Evolutionary conservation across 345 rosid genomes (phyloP).

Genomic region (Toxicodendron radicans): DNA sequence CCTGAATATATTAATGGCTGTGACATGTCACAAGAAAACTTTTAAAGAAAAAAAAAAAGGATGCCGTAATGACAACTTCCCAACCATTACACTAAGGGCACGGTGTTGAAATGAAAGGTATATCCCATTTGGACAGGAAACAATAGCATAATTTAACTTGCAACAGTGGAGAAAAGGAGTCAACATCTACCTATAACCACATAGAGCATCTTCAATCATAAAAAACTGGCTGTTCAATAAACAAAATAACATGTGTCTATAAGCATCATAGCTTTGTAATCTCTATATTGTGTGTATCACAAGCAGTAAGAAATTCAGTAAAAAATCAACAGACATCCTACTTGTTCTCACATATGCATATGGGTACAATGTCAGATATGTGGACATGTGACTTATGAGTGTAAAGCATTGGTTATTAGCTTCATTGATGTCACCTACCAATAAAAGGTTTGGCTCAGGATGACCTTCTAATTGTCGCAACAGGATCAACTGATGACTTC

Average conservation of each 20-base stretch:
- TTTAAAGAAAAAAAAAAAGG: background rate
- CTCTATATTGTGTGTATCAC: no score
- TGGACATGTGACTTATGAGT: background rate
- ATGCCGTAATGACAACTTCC: background rate
- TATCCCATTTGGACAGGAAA: no score
- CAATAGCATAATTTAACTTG: background rate
- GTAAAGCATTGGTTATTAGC: background rate
- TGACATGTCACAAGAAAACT: background rate
- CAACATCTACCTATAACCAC: background rate
- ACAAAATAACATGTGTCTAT: background rate
- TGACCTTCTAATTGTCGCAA: no score
- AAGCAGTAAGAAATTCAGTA: background rate
- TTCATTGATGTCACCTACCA: no score
- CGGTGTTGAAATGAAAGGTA: no score
- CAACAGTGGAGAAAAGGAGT: background rate
- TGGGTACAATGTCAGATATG: background rate
- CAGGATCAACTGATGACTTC: no score
- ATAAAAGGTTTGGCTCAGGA: no score
- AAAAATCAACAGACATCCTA: background rate
- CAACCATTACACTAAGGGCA: background rate
- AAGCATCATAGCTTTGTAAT: background rate
- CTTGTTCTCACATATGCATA: background rate
- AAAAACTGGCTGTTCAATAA: background rate
- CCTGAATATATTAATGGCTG: background rate
- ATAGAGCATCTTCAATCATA: background rate